A percentile compares a stretch with the other conserved stretches of the same genome.
Evolutionary conservation across 163 green algal species (phyloP).

Genomic region (Coccomyxa subellipsoidea): DNA sequence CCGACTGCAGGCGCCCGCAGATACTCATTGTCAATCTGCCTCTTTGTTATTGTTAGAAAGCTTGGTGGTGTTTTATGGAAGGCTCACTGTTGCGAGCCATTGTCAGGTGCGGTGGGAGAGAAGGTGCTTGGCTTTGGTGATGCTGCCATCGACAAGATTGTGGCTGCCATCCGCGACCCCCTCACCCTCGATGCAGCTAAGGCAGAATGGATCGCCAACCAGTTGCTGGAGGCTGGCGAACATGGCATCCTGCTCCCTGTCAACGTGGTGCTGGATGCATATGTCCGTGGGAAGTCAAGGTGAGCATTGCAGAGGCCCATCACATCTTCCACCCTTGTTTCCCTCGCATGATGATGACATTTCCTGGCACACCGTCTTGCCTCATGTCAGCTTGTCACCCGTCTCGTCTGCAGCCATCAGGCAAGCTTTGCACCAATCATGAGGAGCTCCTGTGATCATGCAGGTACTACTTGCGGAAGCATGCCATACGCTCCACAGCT

Average conservation of each 20-base stretch:
- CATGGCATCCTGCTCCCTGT: not conserved
- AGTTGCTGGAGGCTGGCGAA: conserved; percentile 14
- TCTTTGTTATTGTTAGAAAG: no score
- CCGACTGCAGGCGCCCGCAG: no score
- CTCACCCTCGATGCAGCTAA: conserved; percentile 3
- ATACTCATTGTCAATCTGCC: no score
- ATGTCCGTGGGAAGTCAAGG: not conserved
- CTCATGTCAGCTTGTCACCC: no score
- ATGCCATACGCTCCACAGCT: not conserved
- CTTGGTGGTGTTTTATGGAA: no score
- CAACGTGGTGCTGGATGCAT: conserved; percentile 10
- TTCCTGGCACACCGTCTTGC: no score
- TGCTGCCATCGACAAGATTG: not conserved
- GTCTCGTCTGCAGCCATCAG: no score
- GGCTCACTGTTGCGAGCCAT: not conserved
- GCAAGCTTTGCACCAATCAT: not conserved
- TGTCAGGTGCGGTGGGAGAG: not conserved
- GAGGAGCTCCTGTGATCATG: not conserved
- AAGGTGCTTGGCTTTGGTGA: not conserved
- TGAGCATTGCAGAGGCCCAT: not conserved
- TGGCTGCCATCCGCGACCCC: not conserved
- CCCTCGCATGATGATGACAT: no score
- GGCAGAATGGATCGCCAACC: conserved; percentile 1
- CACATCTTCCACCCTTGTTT: not conserved
- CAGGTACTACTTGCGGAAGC: conserved; percentile 6